Evolutionary conservation across 2,329 filamentous ascomycete species (phyloP).

Genomic region (Ophiobolus disseminans): DNA sequence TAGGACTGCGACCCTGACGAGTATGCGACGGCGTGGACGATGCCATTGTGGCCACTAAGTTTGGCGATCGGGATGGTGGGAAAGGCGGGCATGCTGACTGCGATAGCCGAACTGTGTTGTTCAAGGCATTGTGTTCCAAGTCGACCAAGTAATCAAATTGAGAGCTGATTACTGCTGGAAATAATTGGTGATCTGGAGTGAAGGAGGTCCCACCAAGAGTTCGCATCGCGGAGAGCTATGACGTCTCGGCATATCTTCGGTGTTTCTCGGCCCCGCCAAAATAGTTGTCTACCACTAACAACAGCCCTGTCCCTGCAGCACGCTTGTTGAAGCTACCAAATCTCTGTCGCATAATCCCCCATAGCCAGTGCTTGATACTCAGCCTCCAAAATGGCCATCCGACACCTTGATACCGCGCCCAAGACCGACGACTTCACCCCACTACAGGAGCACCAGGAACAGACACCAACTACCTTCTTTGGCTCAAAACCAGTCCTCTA

Average conservation of each 20-base stretch:
- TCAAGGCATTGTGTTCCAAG: slow-evolving; percentile 28
- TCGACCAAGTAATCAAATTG: neutral
- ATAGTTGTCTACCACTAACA: slow-evolving; percentile 7
- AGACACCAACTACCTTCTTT: slow-evolving; percentile 76
- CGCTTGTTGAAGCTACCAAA: neutral
- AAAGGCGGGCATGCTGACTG: slow-evolving; percentile 46
- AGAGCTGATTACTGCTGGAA: neutral
- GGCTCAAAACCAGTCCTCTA: slow-evolving; percentile 75
- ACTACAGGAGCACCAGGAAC: slow-evolving; percentile 72
- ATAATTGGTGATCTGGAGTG: neutral
- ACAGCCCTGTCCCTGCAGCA: neutral
- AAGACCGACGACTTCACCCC: slow-evolving; percentile 66
- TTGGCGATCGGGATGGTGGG: slow-evolving; percentile 50
- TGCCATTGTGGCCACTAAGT: slow-evolving; percentile 53
- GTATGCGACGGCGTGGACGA: slow-evolving; percentile 60
- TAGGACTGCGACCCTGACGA: slow-evolving; percentile 58
- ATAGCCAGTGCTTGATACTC: neutral
- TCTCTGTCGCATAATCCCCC: neutral
- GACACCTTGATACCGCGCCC: slow-evolving; percentile 65
- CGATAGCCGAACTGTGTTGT: neutral
- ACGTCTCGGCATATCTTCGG: slow-evolving; percentile 22
- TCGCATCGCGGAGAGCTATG: slow-evolving; percentile 23
- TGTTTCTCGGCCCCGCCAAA: slow-evolving; percentile 25
- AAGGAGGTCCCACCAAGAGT: slow-evolving; percentile 7
- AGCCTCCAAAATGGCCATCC: slow-evolving; percentile 43